Conservation (phyloP, 352 stramenopile species). For the Phytophthora sansomeana region DNA sequence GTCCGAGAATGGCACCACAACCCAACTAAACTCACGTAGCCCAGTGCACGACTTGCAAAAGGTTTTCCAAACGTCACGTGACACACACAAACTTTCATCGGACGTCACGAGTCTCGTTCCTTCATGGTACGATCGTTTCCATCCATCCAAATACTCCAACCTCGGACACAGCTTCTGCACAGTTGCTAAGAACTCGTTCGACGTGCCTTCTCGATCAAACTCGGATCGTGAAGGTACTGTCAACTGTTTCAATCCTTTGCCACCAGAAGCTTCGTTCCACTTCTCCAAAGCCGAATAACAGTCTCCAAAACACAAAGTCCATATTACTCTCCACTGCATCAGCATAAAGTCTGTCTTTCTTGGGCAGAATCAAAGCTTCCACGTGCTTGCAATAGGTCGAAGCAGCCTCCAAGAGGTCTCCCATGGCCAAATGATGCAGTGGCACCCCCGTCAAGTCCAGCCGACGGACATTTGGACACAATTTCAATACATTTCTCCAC, state of each 20-base stretch:
- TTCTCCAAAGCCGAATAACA: slow-evolving; percentile 41
- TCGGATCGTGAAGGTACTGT: slow-evolving; percentile 44
- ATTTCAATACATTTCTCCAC: slow-evolving; percentile 45
- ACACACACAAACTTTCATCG: slow-evolving; percentile 46
- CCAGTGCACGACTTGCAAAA: slow-evolving; percentile 53
- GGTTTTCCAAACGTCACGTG: slow-evolving; percentile 43
- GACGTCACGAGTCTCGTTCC: slow-evolving; percentile 42
- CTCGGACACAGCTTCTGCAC: slow-evolving; percentile 50
- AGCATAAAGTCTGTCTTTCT: slow-evolving; percentile 32
- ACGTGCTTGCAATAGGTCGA: slow-evolving; percentile 40
- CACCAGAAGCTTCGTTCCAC: slow-evolving; percentile 37
- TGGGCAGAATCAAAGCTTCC: slow-evolving; percentile 51
- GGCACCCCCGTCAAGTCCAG: slow-evolving; percentile 53
- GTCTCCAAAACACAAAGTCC: slow-evolving; percentile 47
- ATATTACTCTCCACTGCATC: slow-evolving; percentile 50
- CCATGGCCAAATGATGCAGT: slow-evolving; percentile 51
- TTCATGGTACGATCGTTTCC: slow-evolving; percentile 65
- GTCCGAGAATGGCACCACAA: slow-evolving; percentile 71
- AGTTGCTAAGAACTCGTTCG: slow-evolving; percentile 41
- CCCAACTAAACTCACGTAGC: slow-evolving; percentile 73
- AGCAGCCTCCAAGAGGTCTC: slow-evolving; percentile 45
- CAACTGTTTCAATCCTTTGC: slow-evolving; percentile 40
- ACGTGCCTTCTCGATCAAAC: slow-evolving; percentile 43
- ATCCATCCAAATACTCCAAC: slow-evolving; percentile 73
- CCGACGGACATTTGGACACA: slow-evolving; percentile 45